Conservation (phyloP, 495 filamentous ascomycete genomes). For the Articulospora tetracladia region DNA sequence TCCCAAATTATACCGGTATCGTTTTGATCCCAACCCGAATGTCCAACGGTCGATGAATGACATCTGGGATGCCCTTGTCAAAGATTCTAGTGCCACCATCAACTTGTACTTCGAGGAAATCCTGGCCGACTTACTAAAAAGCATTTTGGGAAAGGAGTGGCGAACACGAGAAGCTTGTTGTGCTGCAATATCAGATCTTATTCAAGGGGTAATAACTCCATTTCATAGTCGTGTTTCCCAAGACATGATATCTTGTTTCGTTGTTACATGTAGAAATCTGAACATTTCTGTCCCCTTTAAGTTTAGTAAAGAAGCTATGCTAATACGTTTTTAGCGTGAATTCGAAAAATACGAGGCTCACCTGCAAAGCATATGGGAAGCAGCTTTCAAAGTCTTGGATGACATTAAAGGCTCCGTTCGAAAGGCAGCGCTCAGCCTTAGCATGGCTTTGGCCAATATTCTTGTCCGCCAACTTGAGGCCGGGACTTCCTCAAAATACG, state of each 20-base stretch:
- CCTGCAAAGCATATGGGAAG: conserved; percentile 76
- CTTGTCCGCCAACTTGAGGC: conserved; percentile 84
- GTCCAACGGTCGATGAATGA: conserved; percentile 94
- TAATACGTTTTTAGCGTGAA: conserved; percentile 33
- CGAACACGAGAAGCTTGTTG: conserved; percentile 87
- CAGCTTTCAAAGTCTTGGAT: conserved; percentile 81
- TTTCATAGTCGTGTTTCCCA: not conserved
- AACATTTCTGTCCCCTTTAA: no score
- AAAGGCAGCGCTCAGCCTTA: conserved; percentile 72
- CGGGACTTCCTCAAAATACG: conserved; percentile 64
- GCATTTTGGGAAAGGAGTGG: conserved; percentile 88
- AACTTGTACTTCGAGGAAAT: conserved; percentile 78
- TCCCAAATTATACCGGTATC: conserved; percentile 88
- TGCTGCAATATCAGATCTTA: conserved; percentile 79
- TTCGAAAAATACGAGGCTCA: conserved; percentile 79
- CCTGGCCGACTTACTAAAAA: conserved; percentile 78
- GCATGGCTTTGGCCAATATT: conserved; percentile 74
- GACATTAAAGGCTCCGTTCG: conserved; percentile 93
- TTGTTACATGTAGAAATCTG: no score
- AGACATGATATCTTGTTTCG: not conserved
- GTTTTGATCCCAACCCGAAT: conserved; percentile 90
- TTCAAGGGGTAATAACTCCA: conserved; percentile 49
- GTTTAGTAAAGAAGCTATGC: no score
- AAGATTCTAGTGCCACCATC: conserved; percentile 69
- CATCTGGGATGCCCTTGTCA: conserved; percentile 92